Base-by-base conservation (phyloP, 495 filamentous ascomycete genomes). In the Melanomma pulvis-pyrius region DNA sequence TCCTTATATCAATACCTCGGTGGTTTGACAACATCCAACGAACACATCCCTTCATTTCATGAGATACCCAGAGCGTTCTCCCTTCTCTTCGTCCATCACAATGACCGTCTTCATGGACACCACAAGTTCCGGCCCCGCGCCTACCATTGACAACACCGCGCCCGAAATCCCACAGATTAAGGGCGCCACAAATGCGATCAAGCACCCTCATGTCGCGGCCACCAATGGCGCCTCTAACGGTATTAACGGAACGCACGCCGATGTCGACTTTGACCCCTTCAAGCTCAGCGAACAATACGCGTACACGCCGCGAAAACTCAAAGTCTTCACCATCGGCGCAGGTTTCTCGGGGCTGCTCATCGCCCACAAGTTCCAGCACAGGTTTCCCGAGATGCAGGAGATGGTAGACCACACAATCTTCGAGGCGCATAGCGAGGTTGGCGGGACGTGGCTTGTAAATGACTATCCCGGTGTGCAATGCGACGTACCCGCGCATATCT, bases 351-450 rank as follows among this genome's bases (percentile, higher is more conserved):
- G 51, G 7, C 28, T 55, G n/a, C 17, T 55, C 3, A 55, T 55
- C 9, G 51, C 51, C 4, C 51, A 55, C n/a, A 55, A 55, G 22
- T 55, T 55, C 51, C 51, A 55, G 51, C 51, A 55, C 19, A 3
- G 51, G 9, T 55, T 55, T 19, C 51, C 51, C 8, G 51, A 44
- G 39, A 44, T 44, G 39, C 39, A 44, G 39, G 39, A 44, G 39
- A 51, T 51, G 48, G 48, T 51, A 1, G 48, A 51, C 19, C 48
- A 51, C n/a, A 51, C 48, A 51, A 51, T 51, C 15, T 51, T 51
- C 15, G 48, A 51, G 48, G 48, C 48, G 48, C 48, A 51, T 29
- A 25, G 22, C 8, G 48, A 51, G 48, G 48, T 51, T 51, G 48
- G 48, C 15, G 48, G 48, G 22, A 51, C 48, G n/a, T 51, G 48